Percentiles rank a stretch among this genome's conserved stretches.
Conservation (phyloP, 768 basidiomycete species). For the Tricholoma terreum region DNA sequence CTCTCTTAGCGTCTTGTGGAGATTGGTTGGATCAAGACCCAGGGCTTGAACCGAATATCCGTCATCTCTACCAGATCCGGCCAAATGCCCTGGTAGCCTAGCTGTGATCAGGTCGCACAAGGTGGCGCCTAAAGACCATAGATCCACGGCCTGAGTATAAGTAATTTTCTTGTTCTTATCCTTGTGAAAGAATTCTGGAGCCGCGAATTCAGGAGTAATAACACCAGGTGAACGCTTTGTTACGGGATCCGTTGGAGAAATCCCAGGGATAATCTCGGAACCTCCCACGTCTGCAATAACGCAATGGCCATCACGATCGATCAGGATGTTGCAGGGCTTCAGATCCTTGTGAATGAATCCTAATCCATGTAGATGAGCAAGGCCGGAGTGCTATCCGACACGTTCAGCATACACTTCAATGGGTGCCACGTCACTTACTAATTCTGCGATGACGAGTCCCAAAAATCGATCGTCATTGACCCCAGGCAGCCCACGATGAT, state of each 20-base stretch:
- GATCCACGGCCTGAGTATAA: not conserved
- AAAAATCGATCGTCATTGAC: not conserved
- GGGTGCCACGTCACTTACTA: not conserved
- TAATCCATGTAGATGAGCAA: not conserved
- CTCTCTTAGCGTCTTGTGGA: not conserved
- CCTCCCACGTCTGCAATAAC: constrained; percentile 1
- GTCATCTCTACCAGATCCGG: not conserved
- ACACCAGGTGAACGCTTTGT: not conserved
- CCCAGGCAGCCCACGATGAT: not conserved
- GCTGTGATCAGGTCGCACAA: not conserved
- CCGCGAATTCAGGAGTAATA: not conserved
- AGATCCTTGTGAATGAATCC: not conserved
- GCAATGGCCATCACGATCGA: not conserved
- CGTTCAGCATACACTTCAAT: not conserved
- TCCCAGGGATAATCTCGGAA: not conserved
- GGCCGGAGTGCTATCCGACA: not conserved
- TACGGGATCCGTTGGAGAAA: not conserved
- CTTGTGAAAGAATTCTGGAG: not conserved
- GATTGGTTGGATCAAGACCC: not conserved
- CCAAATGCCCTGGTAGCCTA: not conserved
- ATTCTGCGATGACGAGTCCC: not conserved
- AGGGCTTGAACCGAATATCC: not conserved
- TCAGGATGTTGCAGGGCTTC: not conserved
- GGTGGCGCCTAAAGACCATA: not conserved
- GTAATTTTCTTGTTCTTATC: not conserved